These are phyloP conservation scores for Aphanomyces invadans DNA, from an alignment of 352 stramenopile species.

Conservation along the genomic window DNA sequence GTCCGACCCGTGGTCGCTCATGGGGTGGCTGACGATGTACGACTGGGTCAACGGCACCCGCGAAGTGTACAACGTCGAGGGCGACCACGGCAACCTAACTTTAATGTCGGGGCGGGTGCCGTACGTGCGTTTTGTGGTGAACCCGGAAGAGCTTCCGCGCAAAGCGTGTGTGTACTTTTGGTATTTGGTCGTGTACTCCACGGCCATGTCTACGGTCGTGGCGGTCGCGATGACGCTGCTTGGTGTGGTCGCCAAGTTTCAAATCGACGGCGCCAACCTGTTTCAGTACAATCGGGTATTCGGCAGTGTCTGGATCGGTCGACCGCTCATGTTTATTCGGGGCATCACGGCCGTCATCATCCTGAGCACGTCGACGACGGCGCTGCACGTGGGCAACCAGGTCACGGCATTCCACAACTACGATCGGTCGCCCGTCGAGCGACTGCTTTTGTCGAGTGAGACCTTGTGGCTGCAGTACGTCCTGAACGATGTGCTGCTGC, in stretches of 20 bases:
- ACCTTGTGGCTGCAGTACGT: conserved; percentile 17
- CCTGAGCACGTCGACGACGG: conserved; percentile 4
- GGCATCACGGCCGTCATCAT: neutral
- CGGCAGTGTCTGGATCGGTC: conserved; percentile 15
- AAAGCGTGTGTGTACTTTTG: conserved; percentile 20
- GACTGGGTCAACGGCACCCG: conserved; percentile 11
- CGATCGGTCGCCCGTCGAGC: neutral
- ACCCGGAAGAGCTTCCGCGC: conserved; percentile 9
- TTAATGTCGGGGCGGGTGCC: neutral
- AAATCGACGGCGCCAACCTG: neutral
- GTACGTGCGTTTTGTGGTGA: neutral
- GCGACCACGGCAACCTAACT: conserved; percentile 1
- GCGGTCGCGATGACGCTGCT: neutral
- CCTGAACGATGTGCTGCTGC: conserved; percentile 6
- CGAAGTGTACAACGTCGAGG: conserved; percentile 12
- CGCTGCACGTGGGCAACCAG: neutral
- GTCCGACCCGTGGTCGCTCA: conserved; percentile 1
- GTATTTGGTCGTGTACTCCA: conserved; percentile 1
- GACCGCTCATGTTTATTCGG: conserved; percentile 4
- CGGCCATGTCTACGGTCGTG: neutral
- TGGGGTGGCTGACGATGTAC: conserved; percentile 9
- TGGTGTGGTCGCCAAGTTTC: neutral
- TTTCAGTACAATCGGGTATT: conserved; percentile 19
- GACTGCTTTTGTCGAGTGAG: neutral
- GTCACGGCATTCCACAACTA: neutral